Base-by-base conservation (phyloP, 306 rosid species). In the Gastrolobium villosum region DNA sequence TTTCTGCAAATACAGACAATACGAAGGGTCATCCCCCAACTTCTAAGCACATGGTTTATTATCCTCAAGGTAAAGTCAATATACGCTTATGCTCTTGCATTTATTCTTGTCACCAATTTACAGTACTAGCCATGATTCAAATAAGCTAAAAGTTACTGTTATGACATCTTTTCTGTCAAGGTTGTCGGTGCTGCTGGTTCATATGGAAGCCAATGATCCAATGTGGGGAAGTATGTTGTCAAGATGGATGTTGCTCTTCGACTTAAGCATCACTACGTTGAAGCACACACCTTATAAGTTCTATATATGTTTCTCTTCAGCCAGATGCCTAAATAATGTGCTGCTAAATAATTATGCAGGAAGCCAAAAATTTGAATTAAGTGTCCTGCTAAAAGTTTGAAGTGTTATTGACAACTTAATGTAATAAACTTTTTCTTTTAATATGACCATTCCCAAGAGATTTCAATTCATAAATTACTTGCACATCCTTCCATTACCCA, bases 101-200 rank as follows among this genome's bases (percentile, higher is more conserved):
- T 69, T 34, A 67, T 65, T 66, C 20, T 41, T 41, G 1, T 65
- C 53, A 32, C 44, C 8, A 64, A 11, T 35, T 44, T 72, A 4
- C 44, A 72, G 3, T 44, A 7, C 26, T 39, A 35, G 5, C 35
- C 52, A 34, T 41, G 53, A 67, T 66, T 81, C 52, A 35, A 30
- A 4, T 11, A 40, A 61, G 52, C 81, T 69, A 7, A 52, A 40
- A 68, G 31, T 20, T 35, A 40, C 59, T 62, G 36, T 10, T 41
- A 7, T 15, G 11, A 7, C 30, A 7, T 66, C 26, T 52, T 66
- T 34, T n/a, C 14, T 78, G 67, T 34, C 31, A 78, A 83, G 83
- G 83, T 26, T 78, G 86, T 66, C 36, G 77, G 11, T 78, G 83
- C 46, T 83, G 80, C 62, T 48, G 48, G 55, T 83, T 83, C 73